phyloP scores from a whole-genome alignment of 805 yeast species.

The Teunomyces tritomae region DNA sequence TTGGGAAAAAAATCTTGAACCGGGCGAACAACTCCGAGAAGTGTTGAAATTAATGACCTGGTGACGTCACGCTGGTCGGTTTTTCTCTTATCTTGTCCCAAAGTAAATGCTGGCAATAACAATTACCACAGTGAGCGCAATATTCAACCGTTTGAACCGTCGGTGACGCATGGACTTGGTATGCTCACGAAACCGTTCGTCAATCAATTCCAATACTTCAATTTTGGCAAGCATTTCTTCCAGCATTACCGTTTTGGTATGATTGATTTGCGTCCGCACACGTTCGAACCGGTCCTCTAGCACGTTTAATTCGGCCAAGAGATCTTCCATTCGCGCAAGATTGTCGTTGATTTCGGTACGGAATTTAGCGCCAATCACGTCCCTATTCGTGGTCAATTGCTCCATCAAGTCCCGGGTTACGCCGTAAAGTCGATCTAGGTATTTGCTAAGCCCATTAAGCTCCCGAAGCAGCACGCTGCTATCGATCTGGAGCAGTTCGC shows the following conservation, averaged over 20 bases:
- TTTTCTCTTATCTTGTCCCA: slow-evolving; percentile 4
- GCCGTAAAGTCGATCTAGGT: slow-evolving; percentile 16
- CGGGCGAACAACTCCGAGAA: too few species aligned
- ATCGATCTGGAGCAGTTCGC: neutral
- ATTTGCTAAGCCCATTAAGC: slow-evolving; percentile 15
- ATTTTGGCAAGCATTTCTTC: slow-evolving; percentile 26
- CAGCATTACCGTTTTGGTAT: slow-evolving; percentile 24
- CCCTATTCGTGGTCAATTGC: slow-evolving; percentile 17
- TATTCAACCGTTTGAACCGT: slow-evolving; percentile 28
- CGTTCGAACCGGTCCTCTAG: slow-evolving; percentile 24
- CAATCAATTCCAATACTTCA: slow-evolving; percentile 31
- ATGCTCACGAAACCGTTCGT: slow-evolving; percentile 25
- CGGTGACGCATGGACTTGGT: slow-evolving; percentile 21
- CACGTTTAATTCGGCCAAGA: slow-evolving; percentile 21
- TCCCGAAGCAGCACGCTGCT: slow-evolving; percentile 6
- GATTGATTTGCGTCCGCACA: slow-evolving; percentile 15
- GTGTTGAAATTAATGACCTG: neutral
- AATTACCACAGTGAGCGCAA: slow-evolving; percentile 16
- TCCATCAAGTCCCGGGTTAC: slow-evolving; percentile 17
- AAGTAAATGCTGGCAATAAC: slow-evolving; percentile 16
- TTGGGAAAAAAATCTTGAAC: neutral
- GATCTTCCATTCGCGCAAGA: slow-evolving; percentile 25
- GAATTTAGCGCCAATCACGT: slow-evolving; percentile 18
- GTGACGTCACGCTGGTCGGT: neutral
- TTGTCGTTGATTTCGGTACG: slow-evolving; percentile 25